Conservation (phyloP, 208 protist species). For the Leishmania tropica region DNA sequence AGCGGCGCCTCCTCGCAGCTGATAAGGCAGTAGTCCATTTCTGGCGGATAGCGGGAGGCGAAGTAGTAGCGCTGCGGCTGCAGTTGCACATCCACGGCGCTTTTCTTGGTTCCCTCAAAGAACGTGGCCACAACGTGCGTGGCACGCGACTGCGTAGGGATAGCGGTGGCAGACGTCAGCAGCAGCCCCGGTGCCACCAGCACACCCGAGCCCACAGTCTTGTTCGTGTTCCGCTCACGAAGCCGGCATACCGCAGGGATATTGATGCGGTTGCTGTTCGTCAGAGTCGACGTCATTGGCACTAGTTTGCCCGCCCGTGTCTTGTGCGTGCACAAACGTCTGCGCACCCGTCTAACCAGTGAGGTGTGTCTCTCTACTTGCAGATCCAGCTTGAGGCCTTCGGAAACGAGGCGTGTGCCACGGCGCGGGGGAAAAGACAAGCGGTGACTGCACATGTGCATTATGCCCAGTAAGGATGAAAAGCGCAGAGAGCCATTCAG, state of each 20-base stretch:
- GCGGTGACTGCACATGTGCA: background rate
- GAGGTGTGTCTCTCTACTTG: too few species aligned
- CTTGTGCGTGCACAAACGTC: background rate
- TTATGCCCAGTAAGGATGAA: background rate
- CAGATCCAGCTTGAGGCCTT: background rate
- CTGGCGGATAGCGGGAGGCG: conserved; percentile 70
- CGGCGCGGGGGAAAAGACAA: background rate
- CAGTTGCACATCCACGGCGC: conserved; percentile 58
- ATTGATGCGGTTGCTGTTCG: conserved; percentile 74
- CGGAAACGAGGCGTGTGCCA: background rate
- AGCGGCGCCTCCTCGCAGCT: conserved; percentile 72
- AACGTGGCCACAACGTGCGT: conserved; percentile 71
- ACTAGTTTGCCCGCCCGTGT: background rate
- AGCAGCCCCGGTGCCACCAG: conserved; percentile 72
- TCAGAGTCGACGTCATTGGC: conserved; percentile 54
- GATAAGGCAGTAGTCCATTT: conserved; percentile 93
- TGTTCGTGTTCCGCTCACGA: conserved; percentile 30
- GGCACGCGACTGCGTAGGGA: conserved; percentile 27
- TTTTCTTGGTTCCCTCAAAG: conserved; percentile 92
- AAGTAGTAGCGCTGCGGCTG: conserved; percentile 82
- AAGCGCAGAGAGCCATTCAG: background rate
- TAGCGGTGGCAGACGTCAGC: conserved; percentile 63
- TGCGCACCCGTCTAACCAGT: background rate
- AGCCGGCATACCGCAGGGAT: conserved; percentile 91
- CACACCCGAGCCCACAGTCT: conserved; percentile 67